Evolutionary conservation across 768 basidiomycete genomes (phyloP).

Genomic region (Amanita rubescens): DNA sequence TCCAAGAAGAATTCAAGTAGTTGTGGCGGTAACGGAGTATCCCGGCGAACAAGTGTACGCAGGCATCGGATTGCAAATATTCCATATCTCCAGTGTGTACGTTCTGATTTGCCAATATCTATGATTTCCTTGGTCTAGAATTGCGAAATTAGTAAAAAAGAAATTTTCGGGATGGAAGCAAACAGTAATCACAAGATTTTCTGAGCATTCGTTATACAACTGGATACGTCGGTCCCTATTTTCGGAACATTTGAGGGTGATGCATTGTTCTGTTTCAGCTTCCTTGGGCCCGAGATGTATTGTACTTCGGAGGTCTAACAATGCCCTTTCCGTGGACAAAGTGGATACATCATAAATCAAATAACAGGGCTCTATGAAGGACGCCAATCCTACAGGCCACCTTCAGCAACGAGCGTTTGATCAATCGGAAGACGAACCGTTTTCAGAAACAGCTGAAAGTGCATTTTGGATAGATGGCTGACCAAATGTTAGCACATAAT

Average conservation of each 20-base stretch:
- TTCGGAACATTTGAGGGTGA: slow-evolving; percentile 34
- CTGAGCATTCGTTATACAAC: slow-evolving; percentile 32
- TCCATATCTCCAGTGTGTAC: slow-evolving; percentile 76
- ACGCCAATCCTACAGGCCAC: slow-evolving; percentile 40
- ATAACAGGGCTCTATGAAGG: slow-evolving; percentile 55
- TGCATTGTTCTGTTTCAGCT: slow-evolving; percentile 8
- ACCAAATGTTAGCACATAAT: background rate
- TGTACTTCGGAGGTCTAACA: slow-evolving; percentile 28
- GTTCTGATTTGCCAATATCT: slow-evolving; percentile 47
- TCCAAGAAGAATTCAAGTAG: slow-evolving; percentile 54
- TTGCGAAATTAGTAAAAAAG: slow-evolving; percentile 2
- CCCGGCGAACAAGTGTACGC: slow-evolving; percentile 61
- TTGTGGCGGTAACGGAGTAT: slow-evolving; percentile 39
- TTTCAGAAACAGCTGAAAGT: slow-evolving; percentile 56
- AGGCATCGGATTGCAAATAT: slow-evolving; percentile 65
- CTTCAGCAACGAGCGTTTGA: background rate
- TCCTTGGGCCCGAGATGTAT: slow-evolving; percentile 29
- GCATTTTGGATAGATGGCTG: slow-evolving; percentile 74
- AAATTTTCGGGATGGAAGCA: background rate
- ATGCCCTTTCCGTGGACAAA: slow-evolving; percentile 30
- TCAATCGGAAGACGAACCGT: slow-evolving; percentile 32
- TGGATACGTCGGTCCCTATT: slow-evolving; percentile 38
- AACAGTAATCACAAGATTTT: slow-evolving; percentile 34
- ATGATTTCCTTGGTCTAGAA: slow-evolving; percentile 37
- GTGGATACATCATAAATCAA: slow-evolving; percentile 47